Conservation (phyloP, 139 green algal species). For the Coelastrella sp. region DNA sequence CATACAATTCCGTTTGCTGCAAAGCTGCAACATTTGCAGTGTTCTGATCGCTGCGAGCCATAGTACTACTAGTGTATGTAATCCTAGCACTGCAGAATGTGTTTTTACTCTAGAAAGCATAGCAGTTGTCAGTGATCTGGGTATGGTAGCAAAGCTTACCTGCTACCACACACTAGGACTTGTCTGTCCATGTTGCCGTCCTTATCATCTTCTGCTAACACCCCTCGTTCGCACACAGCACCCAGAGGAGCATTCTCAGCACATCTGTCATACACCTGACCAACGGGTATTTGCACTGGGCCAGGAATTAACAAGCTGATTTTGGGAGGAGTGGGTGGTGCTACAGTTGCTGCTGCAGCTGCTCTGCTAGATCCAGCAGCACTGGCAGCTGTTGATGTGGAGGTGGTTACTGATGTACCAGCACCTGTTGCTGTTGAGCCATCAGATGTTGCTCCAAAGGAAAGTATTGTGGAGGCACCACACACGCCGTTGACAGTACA, state of each 20-base stretch:
- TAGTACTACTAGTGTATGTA: background rate
- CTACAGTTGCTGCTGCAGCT: background rate
- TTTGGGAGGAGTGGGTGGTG: background rate
- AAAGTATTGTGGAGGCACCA: background rate
- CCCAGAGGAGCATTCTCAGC: conserved; percentile 18
- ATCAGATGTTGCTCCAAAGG: too few species aligned
- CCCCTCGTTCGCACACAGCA: conserved; percentile 56
- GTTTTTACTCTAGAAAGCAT: background rate
- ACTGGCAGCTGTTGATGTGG: too few species aligned
- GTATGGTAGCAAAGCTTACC: background rate
- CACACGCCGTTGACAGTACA: conserved; percentile 49
- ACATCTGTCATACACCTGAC: conserved; percentile 52
- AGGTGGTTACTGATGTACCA: too few species aligned
- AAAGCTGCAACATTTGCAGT: background rate
- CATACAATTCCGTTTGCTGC: too few species aligned
- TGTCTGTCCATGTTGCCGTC: conserved; percentile 55
- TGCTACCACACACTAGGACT: conserved; percentile 53
- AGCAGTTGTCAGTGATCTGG: background rate
- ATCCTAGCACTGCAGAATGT: background rate
- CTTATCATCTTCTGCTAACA: conserved; percentile 38
- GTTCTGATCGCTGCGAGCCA: background rate
- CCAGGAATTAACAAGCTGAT: conserved; percentile 45
- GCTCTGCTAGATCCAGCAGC: background rate
- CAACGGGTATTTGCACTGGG: conserved; percentile 36
- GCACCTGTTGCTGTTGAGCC: too few species aligned